phyloP scores from a whole-genome alignment of 1,284 basidiomycete genomes.

The Cystobasidium sp. region DNA sequence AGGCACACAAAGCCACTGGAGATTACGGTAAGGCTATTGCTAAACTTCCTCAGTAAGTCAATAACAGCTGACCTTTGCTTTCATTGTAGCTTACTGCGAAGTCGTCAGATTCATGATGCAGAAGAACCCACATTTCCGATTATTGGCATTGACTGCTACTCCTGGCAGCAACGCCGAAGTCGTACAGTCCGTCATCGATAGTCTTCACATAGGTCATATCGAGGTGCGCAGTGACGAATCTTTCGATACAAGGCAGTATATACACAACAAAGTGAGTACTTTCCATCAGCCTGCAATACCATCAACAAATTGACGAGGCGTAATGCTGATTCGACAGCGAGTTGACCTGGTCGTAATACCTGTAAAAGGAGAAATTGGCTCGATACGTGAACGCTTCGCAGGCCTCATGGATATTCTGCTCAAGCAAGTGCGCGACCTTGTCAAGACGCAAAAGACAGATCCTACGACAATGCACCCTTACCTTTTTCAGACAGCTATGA shows the following conservation, averaged over 20 bases:
- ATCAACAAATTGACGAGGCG: not conserved
- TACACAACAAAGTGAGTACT: conserved; percentile 73
- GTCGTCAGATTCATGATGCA: conserved; percentile 88
- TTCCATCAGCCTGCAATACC: not conserved
- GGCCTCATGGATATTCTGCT: conserved; percentile 41
- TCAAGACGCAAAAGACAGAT: conserved; percentile 36
- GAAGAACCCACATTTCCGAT: conserved; percentile 88
- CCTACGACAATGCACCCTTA: conserved; percentile 38
- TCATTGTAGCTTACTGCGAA: conserved; percentile 72
- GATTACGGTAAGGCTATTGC: conserved; percentile 65
- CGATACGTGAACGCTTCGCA: conserved; percentile 55
- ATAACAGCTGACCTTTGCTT: not conserved
- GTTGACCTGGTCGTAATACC: conserved; percentile 51
- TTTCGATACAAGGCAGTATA: conserved; percentile 81
- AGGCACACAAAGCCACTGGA: conserved; percentile 93
- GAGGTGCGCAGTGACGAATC: conserved; percentile 93
- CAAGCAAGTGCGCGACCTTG: conserved; percentile 30
- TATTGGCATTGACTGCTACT: conserved; percentile 93
- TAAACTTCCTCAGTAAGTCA: not conserved
- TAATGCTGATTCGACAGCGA: conserved; percentile 2
- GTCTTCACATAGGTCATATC: conserved; percentile 93
- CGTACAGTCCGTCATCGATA: conserved; percentile 89
- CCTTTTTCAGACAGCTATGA: conserved; percentile 29
- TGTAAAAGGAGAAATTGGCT: conserved; percentile 57
- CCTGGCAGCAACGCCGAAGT: conserved; percentile 84